Conservation (phyloP, 75 land plant genomes). For the Selaginella tamariscina region DNA sequence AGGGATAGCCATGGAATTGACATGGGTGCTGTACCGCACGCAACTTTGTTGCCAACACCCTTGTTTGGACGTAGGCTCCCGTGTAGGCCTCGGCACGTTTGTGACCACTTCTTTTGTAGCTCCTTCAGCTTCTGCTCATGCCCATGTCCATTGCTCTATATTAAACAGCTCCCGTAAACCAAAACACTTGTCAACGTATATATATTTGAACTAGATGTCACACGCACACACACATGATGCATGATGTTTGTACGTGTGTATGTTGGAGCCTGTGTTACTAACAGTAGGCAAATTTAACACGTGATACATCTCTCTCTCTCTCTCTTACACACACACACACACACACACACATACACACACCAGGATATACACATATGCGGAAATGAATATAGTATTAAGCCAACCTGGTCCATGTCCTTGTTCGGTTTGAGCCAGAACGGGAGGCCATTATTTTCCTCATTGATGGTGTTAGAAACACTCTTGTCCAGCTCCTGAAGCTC, state of each 20-base stretch:
- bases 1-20: constrained; percentile 2
- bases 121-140: constrained; percentile 37
- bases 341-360: too few species aligned
- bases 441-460: neutral
- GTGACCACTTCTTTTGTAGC: constrained; percentile 56
- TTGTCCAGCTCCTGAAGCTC: constrained; percentile 43
- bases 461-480: neutral
- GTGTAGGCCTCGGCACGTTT: constrained; percentile 40
- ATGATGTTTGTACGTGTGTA: too few species aligned
- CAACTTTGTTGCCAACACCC: neutral
- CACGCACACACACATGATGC: too few species aligned
- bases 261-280: too few species aligned
- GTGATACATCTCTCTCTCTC: too few species aligned
- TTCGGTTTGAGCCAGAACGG: constrained; percentile 2
- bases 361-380: too few species aligned
- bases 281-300: too few species aligned
- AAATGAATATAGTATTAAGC: neutral
- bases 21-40: neutral
- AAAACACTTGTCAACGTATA: too few species aligned
- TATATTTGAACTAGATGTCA: too few species aligned
- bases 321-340: too few species aligned
- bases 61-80: constrained; percentile 10
- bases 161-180: too few species aligned
- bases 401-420: constrained; percentile 3
- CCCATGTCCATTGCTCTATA: neutral